Evolutionary conservation across 306 rosid species (phyloP), one percentile per base, ranked within the genome.

Genomic region (Hippophae rhamnoides): DNA sequence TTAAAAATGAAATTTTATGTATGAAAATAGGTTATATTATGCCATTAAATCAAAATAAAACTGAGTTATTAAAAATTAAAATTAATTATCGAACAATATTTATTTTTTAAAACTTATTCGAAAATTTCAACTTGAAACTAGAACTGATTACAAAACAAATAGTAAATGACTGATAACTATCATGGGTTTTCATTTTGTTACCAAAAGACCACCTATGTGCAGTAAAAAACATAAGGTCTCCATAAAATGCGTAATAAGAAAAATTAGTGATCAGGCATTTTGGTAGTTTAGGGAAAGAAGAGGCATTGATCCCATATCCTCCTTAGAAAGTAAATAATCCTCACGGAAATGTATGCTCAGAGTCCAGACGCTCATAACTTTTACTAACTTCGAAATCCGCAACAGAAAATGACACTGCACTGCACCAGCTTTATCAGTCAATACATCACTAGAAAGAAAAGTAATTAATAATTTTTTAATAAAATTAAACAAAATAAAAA

Each of bases 401-500:
- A 78, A 48, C 60, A 40, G 94, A 90, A 80, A 90, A 86, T 73
- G 97, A 90, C 97, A 84, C 80, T 80, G 79, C 97, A 90, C 90
- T 90, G 94, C 92, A 56, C 67, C 44, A 31, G 38, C 55, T 69
- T 66, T 76, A 82, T 75, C 84, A 69, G 77, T 74, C 74, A 62
- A 67, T 68, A 63, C 65, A 67, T 70, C 65, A 10, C 75, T 67
- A 65, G 7, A 10, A 63, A 50, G 52, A 42, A 41, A 12, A 41
- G 13, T 13, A 65, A 11, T 47, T 31, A 31, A 31, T 31, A 2
- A 1, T 31, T 31, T 31, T 31, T 31, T 2, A 31, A 31, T 31
- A 31, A 26, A 47, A 0, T 43, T 3, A 43, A 57, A 27, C 52
- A 10, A 6, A 54, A 64, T 63, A 49, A 25, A 41, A 49, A 64